Percentiles rank a stretch among this genome's conserved stretches.
Conservation (phyloP, 257 asterid genomes). For the Rhazya stricta region DNA sequence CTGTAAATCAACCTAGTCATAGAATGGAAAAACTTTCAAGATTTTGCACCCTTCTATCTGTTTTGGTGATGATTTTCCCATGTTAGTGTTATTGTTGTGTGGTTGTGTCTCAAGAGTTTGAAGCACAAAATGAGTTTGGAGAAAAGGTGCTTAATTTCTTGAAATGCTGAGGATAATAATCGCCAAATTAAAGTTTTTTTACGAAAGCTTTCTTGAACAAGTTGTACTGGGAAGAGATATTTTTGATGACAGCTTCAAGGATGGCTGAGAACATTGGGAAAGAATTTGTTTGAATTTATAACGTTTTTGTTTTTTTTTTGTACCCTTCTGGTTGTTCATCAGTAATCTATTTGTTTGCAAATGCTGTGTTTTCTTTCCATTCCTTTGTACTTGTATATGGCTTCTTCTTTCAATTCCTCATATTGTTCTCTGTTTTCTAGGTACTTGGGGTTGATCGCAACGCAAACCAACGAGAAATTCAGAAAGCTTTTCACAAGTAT, state of each 20-base stretch:
- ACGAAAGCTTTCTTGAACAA: background rate
- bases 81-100: too few species aligned
- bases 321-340: too few species aligned
- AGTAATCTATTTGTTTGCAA: background rate
- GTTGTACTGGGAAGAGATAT: background rate
- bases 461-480: constrained; percentile 85
- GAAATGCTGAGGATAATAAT: background rate
- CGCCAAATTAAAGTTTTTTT: background rate
- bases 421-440: constrained; percentile 26
- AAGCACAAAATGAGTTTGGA: background rate
- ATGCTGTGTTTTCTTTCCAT: background rate
- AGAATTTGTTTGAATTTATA: background rate
- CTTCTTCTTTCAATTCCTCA: constrained; percentile 8
- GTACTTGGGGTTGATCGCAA: constrained; percentile 82
- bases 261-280: background rate
- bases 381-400: too few species aligned
- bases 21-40: background rate
- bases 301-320: too few species aligned
- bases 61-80: too few species aligned
- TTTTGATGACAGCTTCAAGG: background rate
- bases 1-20: background rate
- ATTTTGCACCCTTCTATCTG: background rate
- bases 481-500: constrained; percentile 96
- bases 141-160: background rate
- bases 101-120: background rate